Base-by-base conservation (phyloP, 148 eudicot genomes). In the Diospyros lotus region DNA sequence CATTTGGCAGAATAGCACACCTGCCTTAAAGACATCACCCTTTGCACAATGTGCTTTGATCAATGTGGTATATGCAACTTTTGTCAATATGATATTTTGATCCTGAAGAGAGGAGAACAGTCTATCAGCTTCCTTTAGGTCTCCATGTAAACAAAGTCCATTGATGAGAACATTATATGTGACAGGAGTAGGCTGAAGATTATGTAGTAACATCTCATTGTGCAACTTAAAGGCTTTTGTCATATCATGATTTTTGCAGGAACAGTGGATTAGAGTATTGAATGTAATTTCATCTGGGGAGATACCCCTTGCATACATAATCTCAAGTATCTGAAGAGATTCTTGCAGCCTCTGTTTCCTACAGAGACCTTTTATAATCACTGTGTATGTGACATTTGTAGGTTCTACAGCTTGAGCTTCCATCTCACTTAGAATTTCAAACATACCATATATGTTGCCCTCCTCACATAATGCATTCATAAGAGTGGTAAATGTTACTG, bases 11-110 rank as follows among this genome's bases (percentile, higher is more conserved):
- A 94, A 94, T 46, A 83, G 81, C 7, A 65, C 69, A 77, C 82
- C 69, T 74, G 91, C 91, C 74, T 77, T 81, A 59, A 50, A 71
- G 38, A 75, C 81, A 84, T 87, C 84, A 45, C 98, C 97, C 85
- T 87, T 94, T 56, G 83, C 91, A 82, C 91, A 94, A 85, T 91
- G 91, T 55, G 97, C 98, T 86, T 89, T 91, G 46, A 94, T 87
- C 15, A 94, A 75, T 14, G 88, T 87, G 2, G 78, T 87, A 74
- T 91, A 94, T 62, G 90, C 89, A 81, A 74, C 73, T 86, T 94
- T 91, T 66, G 88, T 71, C 84, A 94, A 79, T 64, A 39, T 63
- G 54, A 87, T 53, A 44, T 87, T 78, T 80, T 82, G 86, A 66
- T 74, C 74, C 41, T 71, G 82, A 71, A 94, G 89, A 79, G 5